Evolutionary conservation across 306 rosid genomes (phyloP).

Genomic region (Psophocarpus tetragonolobus): DNA sequence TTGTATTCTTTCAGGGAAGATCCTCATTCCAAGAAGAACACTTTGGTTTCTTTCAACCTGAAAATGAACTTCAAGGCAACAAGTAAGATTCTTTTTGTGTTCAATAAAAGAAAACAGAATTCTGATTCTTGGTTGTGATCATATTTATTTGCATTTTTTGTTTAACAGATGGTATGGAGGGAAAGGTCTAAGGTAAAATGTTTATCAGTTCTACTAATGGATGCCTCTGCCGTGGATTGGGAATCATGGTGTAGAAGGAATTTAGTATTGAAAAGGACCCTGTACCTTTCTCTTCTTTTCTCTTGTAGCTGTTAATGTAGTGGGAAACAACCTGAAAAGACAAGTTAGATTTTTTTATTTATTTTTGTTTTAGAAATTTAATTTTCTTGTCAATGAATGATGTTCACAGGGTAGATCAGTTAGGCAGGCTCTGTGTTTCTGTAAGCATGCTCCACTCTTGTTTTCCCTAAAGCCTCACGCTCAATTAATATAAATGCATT

Average conservation of each 20-base stretch:
- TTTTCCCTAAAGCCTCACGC: slow-evolving; percentile 42
- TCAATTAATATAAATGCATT: slow-evolving; percentile 24
- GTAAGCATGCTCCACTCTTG: slow-evolving; percentile 31
- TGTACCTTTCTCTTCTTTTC: slow-evolving; percentile 14
- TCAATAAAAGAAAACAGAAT: not conserved
- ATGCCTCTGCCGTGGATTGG: slow-evolving; percentile 25
- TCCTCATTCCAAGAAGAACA: slow-evolving; percentile 65
- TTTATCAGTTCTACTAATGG: slow-evolving; percentile 19
- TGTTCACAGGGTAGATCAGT: slow-evolving; percentile 37
- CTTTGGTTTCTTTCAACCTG: slow-evolving; percentile 61
- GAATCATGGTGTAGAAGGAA: slow-evolving; percentile 49
- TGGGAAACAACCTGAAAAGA: slow-evolving; percentile 60
- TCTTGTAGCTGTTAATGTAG: slow-evolving; percentile 37
- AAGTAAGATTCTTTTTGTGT: slow-evolving; percentile 45
- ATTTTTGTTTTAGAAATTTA: slow-evolving; percentile 40
- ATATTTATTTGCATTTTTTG: slow-evolving; percentile 28
- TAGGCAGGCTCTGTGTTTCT: slow-evolving; percentile 37
- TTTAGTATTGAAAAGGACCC: slow-evolving; percentile 44
- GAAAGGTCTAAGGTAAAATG: slow-evolving; percentile 47
- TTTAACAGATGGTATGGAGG: slow-evolving; percentile 71
- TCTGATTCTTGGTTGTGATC: slow-evolving; percentile 1
- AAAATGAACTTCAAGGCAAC: slow-evolving; percentile 59
- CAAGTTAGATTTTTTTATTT: slow-evolving; percentile 29
- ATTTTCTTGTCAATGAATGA: slow-evolving; percentile 51
- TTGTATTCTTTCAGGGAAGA: slow-evolving; percentile 58